Conservation (phyloP, 768 basidiomycete genomes). For the Mycena latifolia region DNA sequence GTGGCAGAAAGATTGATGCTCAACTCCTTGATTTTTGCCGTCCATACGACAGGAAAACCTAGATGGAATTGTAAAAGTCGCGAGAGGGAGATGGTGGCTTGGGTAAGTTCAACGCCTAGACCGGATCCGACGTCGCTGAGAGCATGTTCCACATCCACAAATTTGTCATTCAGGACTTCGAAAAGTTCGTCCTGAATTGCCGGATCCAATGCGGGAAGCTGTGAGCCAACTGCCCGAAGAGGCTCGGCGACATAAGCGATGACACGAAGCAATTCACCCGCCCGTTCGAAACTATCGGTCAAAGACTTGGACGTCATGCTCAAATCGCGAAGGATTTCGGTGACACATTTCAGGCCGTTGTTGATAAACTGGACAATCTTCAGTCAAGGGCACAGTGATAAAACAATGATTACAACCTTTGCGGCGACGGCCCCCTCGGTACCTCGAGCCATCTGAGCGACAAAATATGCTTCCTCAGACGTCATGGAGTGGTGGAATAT, state of each 20-base stretch:
- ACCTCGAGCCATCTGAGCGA: constrained; percentile 84
- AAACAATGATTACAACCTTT: constrained; percentile 61
- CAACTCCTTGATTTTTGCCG: constrained; percentile 59
- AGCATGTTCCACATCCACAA: constrained; percentile 55
- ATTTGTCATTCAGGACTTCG: constrained; percentile 58
- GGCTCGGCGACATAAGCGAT: constrained; percentile 78
- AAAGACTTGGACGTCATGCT: constrained; percentile 45
- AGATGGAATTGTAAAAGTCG: constrained; percentile 82
- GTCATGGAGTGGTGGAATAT: constrained; percentile 82
- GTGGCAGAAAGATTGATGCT: constrained; percentile 55
- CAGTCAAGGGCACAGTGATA: not conserved
- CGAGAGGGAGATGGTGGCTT: constrained; percentile 67
- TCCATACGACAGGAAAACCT: constrained; percentile 73
- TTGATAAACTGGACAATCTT: constrained; percentile 71
- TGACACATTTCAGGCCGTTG: constrained; percentile 76
- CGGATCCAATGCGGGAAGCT: constrained; percentile 64
- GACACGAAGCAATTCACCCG: constrained; percentile 77
- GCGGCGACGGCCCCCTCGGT: constrained; percentile 74
- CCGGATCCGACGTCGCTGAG: constrained; percentile 41
- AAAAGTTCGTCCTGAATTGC: constrained; percentile 71
- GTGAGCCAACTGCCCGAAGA: constrained; percentile 59
- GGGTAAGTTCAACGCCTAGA: constrained; percentile 44
- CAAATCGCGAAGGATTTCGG: constrained; percentile 61
- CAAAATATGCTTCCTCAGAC: constrained; percentile 84
- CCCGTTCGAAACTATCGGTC: constrained; percentile 60